A percentile compares a stretch with the other conserved stretches of the same genome.
phyloP scores from a whole-genome alignment of 345 rosid genomes.

The Pistacia integerrima region DNA sequence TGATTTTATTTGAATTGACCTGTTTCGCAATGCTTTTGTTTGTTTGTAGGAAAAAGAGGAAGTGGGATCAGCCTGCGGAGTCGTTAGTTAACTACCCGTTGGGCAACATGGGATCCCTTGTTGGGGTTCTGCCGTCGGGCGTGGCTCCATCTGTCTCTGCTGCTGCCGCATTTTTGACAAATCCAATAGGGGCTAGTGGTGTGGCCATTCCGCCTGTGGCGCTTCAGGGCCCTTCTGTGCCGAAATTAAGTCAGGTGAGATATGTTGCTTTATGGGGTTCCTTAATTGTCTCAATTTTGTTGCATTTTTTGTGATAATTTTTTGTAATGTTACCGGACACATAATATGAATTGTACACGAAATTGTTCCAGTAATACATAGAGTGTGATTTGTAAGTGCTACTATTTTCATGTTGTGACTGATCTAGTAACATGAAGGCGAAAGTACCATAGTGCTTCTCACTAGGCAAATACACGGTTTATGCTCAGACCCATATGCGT shows the following conservation, averaged over 20 bases:
- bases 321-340: too few relatives aligned
- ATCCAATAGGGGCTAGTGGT: slow-evolving; percentile 25
- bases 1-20: neutral
- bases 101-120: slow-evolving; percentile 43
- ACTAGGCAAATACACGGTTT: neutral
- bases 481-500: neutral
- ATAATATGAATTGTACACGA: too few relatives aligned
- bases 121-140: slow-evolving; percentile 32
- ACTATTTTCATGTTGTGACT: too few relatives aligned
- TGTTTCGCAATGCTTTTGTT: neutral
- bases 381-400: too few relatives aligned
- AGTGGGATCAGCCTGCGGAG: slow-evolving; percentile 96
- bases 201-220: slow-evolving; percentile 28
- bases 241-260: slow-evolving; percentile 56
- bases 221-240: slow-evolving; percentile 30
- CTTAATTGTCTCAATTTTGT: neutral
- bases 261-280: neutral
- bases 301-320: neutral
- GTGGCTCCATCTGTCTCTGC: slow-evolving; percentile 31
- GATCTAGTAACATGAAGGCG: too few relatives aligned
- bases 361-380: neutral
- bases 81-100: slow-evolving; percentile 42
- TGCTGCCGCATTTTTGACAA: slow-evolving; percentile 31
- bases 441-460: neutral
- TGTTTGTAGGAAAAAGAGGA: slow-evolving; percentile 70